phyloP scores from a whole-genome alignment of 352 stramenopile genomes.

The Globisporangium radiosum region DNA sequence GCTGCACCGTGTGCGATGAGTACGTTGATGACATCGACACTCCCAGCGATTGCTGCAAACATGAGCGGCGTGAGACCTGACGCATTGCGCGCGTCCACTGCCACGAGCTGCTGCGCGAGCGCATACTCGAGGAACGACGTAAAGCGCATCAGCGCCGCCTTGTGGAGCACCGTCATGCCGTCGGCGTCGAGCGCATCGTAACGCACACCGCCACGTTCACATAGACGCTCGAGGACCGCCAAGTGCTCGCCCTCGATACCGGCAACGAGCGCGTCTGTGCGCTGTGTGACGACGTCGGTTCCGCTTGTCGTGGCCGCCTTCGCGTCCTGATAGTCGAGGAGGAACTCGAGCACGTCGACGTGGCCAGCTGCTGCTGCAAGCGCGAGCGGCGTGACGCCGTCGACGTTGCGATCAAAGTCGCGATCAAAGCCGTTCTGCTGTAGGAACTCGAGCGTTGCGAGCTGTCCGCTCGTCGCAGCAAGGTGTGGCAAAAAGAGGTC shows the following conservation, averaged over 20 bases:
- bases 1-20: conserved; percentile 4
- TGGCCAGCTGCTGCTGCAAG: conserved; percentile 4
- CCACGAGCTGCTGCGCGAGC: background rate
- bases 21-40: background rate
- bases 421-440: background rate
- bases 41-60: conserved; percentile 3
- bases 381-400: conserved; percentile 6
- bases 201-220: conserved; percentile 4
- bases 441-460: conserved; percentile 3
- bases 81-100: background rate
- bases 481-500: conserved; percentile 2
- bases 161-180: conserved; percentile 10
- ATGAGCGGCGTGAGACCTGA: conserved; percentile 2
- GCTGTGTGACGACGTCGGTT: background rate
- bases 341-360: conserved; percentile 4
- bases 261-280: background rate
- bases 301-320: background rate
- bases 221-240: background rate
- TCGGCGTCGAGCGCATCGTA: conserved; percentile 1
- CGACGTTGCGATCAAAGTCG: conserved; percentile 4
- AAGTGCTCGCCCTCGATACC: conserved; percentile 3
- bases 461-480: conserved; percentile 2
- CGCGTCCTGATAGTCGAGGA: conserved; percentile 2
- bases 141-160: background rate
- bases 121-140: conserved; percentile 3